Evolutionary conservation across 169 alveolate genomes (phyloP), one percentile per base, ranked within the genome.

Genomic region (Condylostoma magnum): DNA sequence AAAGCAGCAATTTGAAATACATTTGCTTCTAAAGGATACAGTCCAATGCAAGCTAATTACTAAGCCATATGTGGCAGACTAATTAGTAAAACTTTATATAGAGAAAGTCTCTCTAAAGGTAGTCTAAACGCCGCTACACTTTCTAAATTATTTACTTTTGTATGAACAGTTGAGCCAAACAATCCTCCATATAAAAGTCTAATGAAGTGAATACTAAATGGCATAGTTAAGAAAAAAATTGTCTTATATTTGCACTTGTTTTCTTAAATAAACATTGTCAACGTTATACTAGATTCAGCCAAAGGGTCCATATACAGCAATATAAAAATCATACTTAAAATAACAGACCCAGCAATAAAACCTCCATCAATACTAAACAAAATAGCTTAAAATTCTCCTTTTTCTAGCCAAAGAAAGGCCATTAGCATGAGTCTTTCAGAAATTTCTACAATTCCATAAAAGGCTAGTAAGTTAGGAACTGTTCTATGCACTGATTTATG

Each of bases 131-230:
- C 44, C 20, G 30, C 30, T 22, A 33, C 34, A 12, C 15, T 44
- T 22, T 44, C 73, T 8, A 63, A 41, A 4, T 38, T 43, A 36
- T 63, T 63, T 2, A 28, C 57, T n/a, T 63, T 10, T 15, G 58
- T 63, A 18, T 54, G 4, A 15, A 33, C 41, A 18, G 58, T 20
- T 4, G 27, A 20, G 4, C 73, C 73, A n/a, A 37, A 41, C 12
- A 63, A 22, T 28, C 73, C 73, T 22, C 58, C n/a, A 28, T 63
- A 63, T 4, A 63, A 25, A 4, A 37, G 20, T 22, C 73, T 63
- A 3, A 63, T 4, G 30, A 63, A 63, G 37, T 63, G 73, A 4
- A 37, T 22, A 20, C 73, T 57, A 63, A 22, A 41, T 15, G 46
- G 15, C 0, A 63, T 4, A 41, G 57, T 20, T 1, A 43, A 22